Evolutionary conservation across 2,329 filamentous ascomycete genomes (phyloP).

Genomic region (Ophiostoma tasmaniense): DNA sequence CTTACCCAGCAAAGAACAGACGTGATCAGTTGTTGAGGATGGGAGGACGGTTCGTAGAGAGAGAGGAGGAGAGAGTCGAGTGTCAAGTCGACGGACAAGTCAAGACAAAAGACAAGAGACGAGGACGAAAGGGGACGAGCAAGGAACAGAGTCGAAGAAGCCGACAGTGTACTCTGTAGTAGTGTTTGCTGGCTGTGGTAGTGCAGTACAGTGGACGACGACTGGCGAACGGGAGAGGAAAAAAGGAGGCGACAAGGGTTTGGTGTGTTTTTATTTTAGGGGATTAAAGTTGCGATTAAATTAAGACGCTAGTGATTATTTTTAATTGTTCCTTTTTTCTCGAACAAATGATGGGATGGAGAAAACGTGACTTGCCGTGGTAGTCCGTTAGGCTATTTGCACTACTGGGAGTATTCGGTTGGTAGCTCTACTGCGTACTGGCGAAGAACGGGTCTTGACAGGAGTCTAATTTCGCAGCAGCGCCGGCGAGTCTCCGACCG

Average conservation of each 20-base stretch:
- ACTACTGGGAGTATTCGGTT: neutral
- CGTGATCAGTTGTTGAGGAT: neutral
- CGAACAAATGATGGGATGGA: neutral
- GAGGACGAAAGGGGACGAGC: conserved; percentile 2
- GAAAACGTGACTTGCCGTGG: conserved; percentile 6
- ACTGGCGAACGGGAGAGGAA: neutral
- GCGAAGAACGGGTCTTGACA: neutral
- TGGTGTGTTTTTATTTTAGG: conserved; percentile 6
- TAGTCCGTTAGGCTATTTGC: neutral
- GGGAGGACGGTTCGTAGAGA: neutral
- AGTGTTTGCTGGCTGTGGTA: neutral
- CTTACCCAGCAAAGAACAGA: conserved; percentile 17
- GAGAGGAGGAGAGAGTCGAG: neutral
- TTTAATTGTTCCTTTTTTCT: conserved; percentile 6
- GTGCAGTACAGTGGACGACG: conserved; percentile 1
- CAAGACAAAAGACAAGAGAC: conserved; percentile 1
- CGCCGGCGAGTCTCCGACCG: neutral
- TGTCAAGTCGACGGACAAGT: neutral
- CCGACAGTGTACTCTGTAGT: conserved; percentile 8
- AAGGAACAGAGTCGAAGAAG: conserved; percentile 9
- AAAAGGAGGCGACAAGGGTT: conserved; percentile 12
- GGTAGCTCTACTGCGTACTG: neutral
- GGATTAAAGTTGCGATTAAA: conserved; percentile 3
- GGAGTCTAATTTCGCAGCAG: neutral
- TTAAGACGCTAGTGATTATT: neutral